These are phyloP conservation scores for Yarrowia sp. DNA, from an alignment of 805 yeast species.

Conservation along the genomic window DNA sequence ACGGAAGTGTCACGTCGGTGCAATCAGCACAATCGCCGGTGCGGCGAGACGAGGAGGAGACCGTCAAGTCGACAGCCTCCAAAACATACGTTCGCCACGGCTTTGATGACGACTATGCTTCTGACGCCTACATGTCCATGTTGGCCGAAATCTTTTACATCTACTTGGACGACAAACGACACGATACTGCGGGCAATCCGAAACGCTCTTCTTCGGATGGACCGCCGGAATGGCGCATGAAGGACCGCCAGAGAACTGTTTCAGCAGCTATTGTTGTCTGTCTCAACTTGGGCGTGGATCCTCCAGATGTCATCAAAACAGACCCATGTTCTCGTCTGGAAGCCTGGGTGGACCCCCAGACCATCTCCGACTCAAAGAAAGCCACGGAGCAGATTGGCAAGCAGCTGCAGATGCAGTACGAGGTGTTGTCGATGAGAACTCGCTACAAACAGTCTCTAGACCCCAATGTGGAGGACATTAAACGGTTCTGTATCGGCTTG, in stretches of 20 bases:
- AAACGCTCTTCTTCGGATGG: constrained; percentile 42
- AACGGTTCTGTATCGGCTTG: constrained; percentile 82
- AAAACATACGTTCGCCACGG: constrained; percentile 54
- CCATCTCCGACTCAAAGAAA: constrained; percentile 78
- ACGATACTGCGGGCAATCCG: constrained; percentile 86
- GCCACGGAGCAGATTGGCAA: constrained; percentile 92
- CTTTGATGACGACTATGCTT: constrained; percentile 54
- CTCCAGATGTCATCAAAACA: constrained; percentile 91
- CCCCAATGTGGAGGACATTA: constrained; percentile 93
- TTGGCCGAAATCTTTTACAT: constrained; percentile 64
- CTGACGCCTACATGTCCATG: constrained; percentile 48
- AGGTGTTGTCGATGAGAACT: constrained; percentile 80
- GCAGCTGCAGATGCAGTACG: constrained; percentile 82
- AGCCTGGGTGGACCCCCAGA: constrained; percentile 89
- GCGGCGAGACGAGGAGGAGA: constrained; percentile 20
- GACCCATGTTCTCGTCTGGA: constrained; percentile 90
- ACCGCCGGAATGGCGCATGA: constrained; percentile 85
- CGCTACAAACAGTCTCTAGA: constrained; percentile 88
- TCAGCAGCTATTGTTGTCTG: constrained; percentile 91
- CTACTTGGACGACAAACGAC: constrained; percentile 89
- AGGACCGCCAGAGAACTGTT: constrained; percentile 87
- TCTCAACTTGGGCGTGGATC: constrained; percentile 90
- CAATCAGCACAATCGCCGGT: constrained; percentile 19
- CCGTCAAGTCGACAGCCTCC: constrained; percentile 31
- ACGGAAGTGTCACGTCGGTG: constrained; percentile 21